Base-by-base conservation (phyloP, 352 stramenopile species). In the Pythium phragmiticola region DNA sequence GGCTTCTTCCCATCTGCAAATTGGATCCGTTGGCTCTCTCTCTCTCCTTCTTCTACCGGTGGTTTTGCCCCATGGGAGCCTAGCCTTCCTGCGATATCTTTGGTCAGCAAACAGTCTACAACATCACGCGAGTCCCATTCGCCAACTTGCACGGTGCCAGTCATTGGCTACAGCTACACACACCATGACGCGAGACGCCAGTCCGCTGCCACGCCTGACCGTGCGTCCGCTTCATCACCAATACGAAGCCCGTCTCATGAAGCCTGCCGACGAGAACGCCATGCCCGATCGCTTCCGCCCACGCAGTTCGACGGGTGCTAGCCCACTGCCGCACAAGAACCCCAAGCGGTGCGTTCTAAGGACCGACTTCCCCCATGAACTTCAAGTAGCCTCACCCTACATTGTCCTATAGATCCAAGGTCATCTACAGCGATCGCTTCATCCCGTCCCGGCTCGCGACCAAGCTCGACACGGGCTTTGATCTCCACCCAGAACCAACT, bases 401-500 rank as follows among this genome's bases (percentile, higher is more conserved):
- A 39, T 39, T 9, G 7, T 39, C 34, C 11, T 2, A 28, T 46
- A 88, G 79, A 51, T 87, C 82, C 17, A 91, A 89, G 60, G 73
- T 88, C 56, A 87, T 96, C 61, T 95, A 96, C 76, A 95, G 84
- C 42, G 88, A 96, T 57, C 82, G 88, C 9, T 96, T 95, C 55
- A 95, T 96, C 45, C 88, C 88, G 23, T 91, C 80, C 8, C 75
- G 84, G 9, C 37, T 89, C 13, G 75, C 73, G 7, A 91, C 87
- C 7, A 88, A 92, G 47, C 65, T 96, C 5, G 87, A 95, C 21
- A 82, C 82, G 23, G 81, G 76, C 17, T 96, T 94, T 23, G 76
- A 74, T 7, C 69, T 92, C 19, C 73, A 72, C 39, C 66, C 78
- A 6, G 80, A 88, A 63, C 75, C 78, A 14, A 64, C 47, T 8